Conservation (phyloP, 2,329 filamentous ascomycete genomes). For the Talaromyces sp. region DNA sequence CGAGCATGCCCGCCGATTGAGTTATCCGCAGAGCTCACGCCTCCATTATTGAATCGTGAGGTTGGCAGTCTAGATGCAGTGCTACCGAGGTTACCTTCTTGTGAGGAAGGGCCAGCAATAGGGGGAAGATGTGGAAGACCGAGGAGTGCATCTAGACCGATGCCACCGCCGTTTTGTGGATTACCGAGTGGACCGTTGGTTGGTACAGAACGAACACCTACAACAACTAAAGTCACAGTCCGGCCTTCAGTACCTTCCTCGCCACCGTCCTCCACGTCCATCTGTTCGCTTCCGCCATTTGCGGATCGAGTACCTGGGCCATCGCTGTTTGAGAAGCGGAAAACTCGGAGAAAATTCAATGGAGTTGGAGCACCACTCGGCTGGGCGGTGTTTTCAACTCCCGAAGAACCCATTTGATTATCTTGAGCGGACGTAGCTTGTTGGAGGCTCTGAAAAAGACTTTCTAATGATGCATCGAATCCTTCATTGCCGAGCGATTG, state of each 20-base stretch:
- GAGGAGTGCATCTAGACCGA: slow-evolving; percentile 45
- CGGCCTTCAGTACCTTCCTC: slow-evolving; percentile 43
- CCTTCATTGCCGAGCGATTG: slow-evolving; percentile 53
- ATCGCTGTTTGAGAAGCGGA: slow-evolving; percentile 59
- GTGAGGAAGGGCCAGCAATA: slow-evolving; percentile 34
- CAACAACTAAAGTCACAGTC: slow-evolving; percentile 66
- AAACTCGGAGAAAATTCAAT: slow-evolving; percentile 66
- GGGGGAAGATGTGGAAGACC: slow-evolving; percentile 44
- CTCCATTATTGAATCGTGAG: slow-evolving; percentile 53
- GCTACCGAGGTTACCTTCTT: slow-evolving; percentile 46
- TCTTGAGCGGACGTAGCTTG: slow-evolving; percentile 58
- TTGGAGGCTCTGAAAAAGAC: slow-evolving; percentile 60
- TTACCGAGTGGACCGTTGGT: slow-evolving; percentile 46
- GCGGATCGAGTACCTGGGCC: slow-evolving; percentile 27
- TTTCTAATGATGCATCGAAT: slow-evolving; percentile 60
- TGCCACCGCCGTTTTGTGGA: slow-evolving; percentile 41
- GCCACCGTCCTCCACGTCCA: slow-evolving; percentile 40
- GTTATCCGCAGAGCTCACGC: slow-evolving; percentile 50
- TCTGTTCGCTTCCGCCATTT: slow-evolving; percentile 30
- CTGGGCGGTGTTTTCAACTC: slow-evolving; percentile 32
- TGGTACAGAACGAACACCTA: slow-evolving; percentile 64
- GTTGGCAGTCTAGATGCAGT: slow-evolving; percentile 53
- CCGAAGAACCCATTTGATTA: slow-evolving; percentile 35
- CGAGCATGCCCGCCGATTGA: slow-evolving; percentile 49
- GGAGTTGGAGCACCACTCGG: slow-evolving; percentile 51